phyloP scores from a whole-genome alignment of 2,329 filamentous ascomycete species.

The Neocucurbitaria cava region DNA sequence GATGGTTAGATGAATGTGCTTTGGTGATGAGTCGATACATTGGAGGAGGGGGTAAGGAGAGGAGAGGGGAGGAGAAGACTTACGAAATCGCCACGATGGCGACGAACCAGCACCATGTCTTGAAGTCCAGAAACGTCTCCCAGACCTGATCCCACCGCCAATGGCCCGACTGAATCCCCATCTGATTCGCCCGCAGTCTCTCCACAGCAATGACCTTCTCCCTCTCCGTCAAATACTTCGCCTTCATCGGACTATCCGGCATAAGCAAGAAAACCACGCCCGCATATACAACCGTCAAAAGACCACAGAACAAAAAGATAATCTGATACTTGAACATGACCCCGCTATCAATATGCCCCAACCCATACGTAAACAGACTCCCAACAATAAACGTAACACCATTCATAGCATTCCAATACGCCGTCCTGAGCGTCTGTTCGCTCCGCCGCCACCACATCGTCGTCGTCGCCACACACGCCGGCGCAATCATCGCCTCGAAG shows the following conservation, averaged over 20 bases:
- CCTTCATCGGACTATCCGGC: constrained; percentile 53
- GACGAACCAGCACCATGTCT: constrained; percentile 60
- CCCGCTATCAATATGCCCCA: constrained; percentile 61
- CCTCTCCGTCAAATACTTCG: constrained; percentile 30
- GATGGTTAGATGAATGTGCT: not conserved
- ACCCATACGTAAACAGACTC: constrained; percentile 63
- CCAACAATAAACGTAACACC: constrained; percentile 64
- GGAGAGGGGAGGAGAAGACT: too few relatives aligned
- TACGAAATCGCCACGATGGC: constrained; percentile 53
- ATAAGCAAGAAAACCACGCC: constrained; percentile 50
- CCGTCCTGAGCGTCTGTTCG: constrained; percentile 63
- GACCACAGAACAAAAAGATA: constrained; percentile 56
- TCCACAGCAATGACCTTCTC: constrained; percentile 28
- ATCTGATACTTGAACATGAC: constrained; percentile 53
- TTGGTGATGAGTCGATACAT: too few relatives aligned
- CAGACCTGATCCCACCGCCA: constrained; percentile 74
- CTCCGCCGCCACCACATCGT: constrained; percentile 67
- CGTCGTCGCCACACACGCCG: constrained; percentile 64
- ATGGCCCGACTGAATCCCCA: constrained; percentile 69
- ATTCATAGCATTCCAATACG: constrained; percentile 68
- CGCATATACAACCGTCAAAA: constrained; percentile 54
- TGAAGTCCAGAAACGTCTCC: constrained; percentile 31
- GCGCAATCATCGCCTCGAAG: constrained; percentile 48
- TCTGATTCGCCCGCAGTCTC: constrained; percentile 28
- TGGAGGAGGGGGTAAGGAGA: too few relatives aligned